phyloP scores from a whole-genome alignment of 768 basidiomycete genomes.

The Tylopilus cervinicoccineus region DNA sequence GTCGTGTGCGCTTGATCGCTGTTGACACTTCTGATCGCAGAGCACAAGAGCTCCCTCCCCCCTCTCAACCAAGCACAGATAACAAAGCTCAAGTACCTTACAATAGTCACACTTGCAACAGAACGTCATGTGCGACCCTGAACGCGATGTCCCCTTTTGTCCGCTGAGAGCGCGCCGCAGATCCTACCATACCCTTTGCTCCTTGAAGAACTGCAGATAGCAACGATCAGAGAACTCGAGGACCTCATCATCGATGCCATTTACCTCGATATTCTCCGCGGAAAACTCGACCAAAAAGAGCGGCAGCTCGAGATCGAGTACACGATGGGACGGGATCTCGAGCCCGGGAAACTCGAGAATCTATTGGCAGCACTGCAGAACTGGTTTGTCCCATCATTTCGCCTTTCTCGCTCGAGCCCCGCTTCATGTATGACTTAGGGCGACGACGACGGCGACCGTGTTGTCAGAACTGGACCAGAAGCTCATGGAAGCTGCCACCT shows the following conservation, averaged over 20 bases:
- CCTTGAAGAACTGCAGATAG: constrained; percentile 65
- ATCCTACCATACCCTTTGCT: constrained; percentile 80
- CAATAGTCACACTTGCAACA: constrained; percentile 80
- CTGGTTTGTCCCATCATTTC: constrained; percentile 45
- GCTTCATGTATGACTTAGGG: constrained; percentile 42
- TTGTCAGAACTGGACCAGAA: constrained; percentile 70
- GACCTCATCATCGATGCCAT: constrained; percentile 97
- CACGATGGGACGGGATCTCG: constrained; percentile 90
- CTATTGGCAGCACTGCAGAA: constrained; percentile 59
- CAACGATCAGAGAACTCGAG: constrained; percentile 84
- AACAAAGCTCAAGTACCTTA: constrained; percentile 88
- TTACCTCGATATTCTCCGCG: constrained; percentile 85
- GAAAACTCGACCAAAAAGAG: constrained; percentile 91
- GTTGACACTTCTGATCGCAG: constrained; percentile 35
- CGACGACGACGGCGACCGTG: constrained; percentile 64
- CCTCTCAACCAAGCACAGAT: constrained; percentile 67
- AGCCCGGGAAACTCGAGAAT: constrained; percentile 60
- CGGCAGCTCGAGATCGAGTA: constrained; percentile 89
- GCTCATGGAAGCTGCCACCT: constrained; percentile 51
- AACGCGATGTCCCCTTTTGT: background rate
- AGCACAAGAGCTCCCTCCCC: constrained; percentile 62
- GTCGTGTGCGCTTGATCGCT: background rate
- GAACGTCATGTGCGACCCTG: constrained; percentile 61
- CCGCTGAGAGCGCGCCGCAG: constrained; percentile 33
- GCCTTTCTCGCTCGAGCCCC: background rate